These are phyloP conservation scores for Hypomontagnella submonticulosa DNA, from an alignment of 495 filamentous ascomycete genomes.

Conservation along the genomic window DNA sequence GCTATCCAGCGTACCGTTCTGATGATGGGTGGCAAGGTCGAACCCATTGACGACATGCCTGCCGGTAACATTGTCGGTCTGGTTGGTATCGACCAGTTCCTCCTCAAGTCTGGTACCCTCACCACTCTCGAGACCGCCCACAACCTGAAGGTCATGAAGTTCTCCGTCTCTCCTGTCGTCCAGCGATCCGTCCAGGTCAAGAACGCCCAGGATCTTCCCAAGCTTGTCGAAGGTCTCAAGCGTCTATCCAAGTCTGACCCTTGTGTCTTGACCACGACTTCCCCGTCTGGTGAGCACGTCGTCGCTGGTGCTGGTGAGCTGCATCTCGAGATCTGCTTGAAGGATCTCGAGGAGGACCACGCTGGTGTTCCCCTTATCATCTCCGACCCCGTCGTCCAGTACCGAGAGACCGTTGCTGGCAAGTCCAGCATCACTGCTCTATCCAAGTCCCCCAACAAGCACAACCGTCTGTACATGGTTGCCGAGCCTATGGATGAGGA, in stretches of 20 bases:
- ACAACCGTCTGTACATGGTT: slow-evolving; percentile 98
- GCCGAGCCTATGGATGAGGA: slow-evolving; percentile 92
- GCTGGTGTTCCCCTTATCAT: slow-evolving; percentile 96
- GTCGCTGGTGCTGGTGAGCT: slow-evolving; percentile 99
- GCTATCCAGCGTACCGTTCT: slow-evolving; percentile 99
- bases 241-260: slow-evolving; percentile 99
- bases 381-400: slow-evolving; percentile 96
- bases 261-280: slow-evolving; percentile 91
- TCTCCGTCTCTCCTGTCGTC: slow-evolving; percentile 99
- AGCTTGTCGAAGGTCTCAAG: slow-evolving; percentile 99
- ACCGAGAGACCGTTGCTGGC: slow-evolving; percentile 91
- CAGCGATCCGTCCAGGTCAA: slow-evolving; percentile 99
- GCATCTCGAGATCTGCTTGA: slow-evolving; percentile 99
- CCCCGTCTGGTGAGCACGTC: slow-evolving; percentile 95
- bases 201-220: slow-evolving; percentile 99
- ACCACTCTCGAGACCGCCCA: slow-evolving; percentile 97
- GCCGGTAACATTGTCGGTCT: slow-evolving; percentile 99
- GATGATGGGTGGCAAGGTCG: slow-evolving; percentile 99
- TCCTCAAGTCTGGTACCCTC: slow-evolving; percentile 99
- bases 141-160: slow-evolving; percentile 99
- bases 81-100: slow-evolving; percentile 99
- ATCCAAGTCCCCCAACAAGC: slow-evolving; percentile 99
- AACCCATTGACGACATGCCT: slow-evolving; percentile 99
- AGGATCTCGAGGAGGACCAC: slow-evolving; percentile 99
- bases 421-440: slow-evolving; percentile 93